Base-by-base conservation (phyloP, 2,329 filamentous ascomycete species). In the Sordariomycetes sp. region DNA sequence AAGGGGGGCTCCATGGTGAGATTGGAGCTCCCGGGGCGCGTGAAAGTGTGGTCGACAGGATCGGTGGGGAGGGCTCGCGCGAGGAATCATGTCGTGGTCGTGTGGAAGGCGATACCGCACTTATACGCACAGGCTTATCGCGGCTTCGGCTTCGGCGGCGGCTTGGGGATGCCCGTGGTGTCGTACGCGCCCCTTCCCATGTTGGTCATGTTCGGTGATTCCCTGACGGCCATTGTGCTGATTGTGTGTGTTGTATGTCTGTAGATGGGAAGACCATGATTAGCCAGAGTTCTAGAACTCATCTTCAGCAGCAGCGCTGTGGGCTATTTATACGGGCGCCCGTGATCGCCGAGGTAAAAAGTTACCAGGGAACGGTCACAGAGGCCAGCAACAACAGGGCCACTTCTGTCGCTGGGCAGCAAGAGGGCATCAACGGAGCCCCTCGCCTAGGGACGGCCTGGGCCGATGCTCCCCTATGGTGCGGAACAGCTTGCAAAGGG, bases 131-230 rank as follows among this genome's bases (percentile, higher is more conserved):
- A 4, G 17, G 54, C 60, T 70, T 68, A 73, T 64, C 63, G 67
- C 57, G 70, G 70, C 65, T 71, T 70, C 55, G 72, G 72, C 55
- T 68, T 69, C 57, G 71, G 72, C 32, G 71, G 70, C 58, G 75
- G 76, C 68, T 78, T 77, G 59, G 70, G 68, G 25, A 77, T 68
- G 53, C 74, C 74, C 25, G 75, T 78, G 61, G 74, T 76, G 62
- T 79, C 76, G 64, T 79, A 79, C 61, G 74, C 76, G 59, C 76
- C 76, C 59, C 76, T 71, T 60, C 74, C 76, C 73, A 77, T 76
- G 66, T 77, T 75, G 67, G 62, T 65, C 54, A 66, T 64, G 60
- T 62, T 65, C 59, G 67, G 65, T 55, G 66, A 65, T 59, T 64
- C 65, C 59, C 64, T 61, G 61, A 67, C 63, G 61, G 70, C 61